Evolutionary conservation across 768 basidiomycete species (phyloP), one percentile per base, ranked within the genome.

Genomic region (Tylopilus rubrobrunneus): DNA sequence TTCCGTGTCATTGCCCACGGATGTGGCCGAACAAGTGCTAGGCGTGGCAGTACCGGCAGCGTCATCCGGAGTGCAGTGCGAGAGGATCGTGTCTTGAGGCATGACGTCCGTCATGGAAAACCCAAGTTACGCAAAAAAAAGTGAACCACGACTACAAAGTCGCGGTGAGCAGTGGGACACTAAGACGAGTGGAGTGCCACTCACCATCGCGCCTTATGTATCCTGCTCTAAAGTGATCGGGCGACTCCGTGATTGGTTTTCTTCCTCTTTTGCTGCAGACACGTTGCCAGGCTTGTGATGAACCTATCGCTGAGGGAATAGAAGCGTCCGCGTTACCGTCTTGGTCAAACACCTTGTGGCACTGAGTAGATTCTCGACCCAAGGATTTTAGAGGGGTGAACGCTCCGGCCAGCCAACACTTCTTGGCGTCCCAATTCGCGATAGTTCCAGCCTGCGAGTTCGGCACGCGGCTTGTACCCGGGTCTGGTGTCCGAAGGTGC

Each of bases 361-460:
- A 29, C 49, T 48, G 17, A 25, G 42, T 40, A 41, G 40, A 42
- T 49, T 50, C 49, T 48, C 37, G 51, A 19, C 8, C n/a, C 14
- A 17, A 53, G 40, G 39, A 49, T 25, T 19, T 28, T 40, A 40
- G 9, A 27, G 37, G n/a, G n/a, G n/a, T 8, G 15, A 31, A 45
- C 42, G 34, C 52, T 46, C 48, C 56, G 45, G 25, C 23, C n/a
- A 29, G 25, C 41, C 12, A 41, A 48, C 46, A 45, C 11, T 45
- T 55, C 64, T 63, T 63, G 64, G 63, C 63, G 7, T 31, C 37
- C 41, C 40, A 52, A 63, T 60, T 15, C 34, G 11, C 34, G 5
- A 34, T 9, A 7, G 34, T 31, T 7, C 31, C 10, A 11, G 8
- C 2, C 10, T 31, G 31, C 8, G 31, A 31, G 10, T 11, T 5